phyloP scores from a whole-genome alignment of 768 basidiomycete species.

The Suillus fuscotomentosus region DNA sequence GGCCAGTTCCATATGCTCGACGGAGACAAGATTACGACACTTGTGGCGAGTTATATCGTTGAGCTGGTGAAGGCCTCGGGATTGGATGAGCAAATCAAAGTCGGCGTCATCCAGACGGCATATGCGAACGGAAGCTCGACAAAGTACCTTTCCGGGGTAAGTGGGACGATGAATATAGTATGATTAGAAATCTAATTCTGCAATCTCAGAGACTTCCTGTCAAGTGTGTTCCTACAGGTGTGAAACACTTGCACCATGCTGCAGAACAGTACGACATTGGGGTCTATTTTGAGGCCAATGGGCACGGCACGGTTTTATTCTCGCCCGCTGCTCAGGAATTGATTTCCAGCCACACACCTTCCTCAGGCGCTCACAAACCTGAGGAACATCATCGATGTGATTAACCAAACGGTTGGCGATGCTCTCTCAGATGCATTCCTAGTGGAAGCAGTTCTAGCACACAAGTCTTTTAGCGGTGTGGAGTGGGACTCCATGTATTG shows the following conservation, averaged over 20 bases:
- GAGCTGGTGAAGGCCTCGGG: constrained; percentile 86
- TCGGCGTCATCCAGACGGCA: constrained; percentile 97
- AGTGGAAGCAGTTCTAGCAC: constrained; percentile 88
- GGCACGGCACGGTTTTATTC: constrained; percentile 96
- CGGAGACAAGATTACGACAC: constrained; percentile 95
- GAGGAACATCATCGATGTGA: constrained; percentile 73
- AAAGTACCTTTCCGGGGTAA: constrained; percentile 80
- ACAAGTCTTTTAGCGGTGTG: constrained; percentile 76
- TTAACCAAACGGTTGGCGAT: constrained; percentile 98
- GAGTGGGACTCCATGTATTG: constrained; percentile 94
- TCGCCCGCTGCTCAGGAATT: constrained; percentile 68
- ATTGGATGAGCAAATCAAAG: constrained; percentile 71
- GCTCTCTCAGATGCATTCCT: constrained; percentile 94
- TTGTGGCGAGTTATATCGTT: constrained; percentile 91
- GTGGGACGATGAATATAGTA: constrained; percentile 17
- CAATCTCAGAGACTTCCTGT: constrained; percentile 79
- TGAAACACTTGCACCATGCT: constrained; percentile 97
- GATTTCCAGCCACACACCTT: constrained; percentile 64
- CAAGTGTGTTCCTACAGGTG: constrained; percentile 92
- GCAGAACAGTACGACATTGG: constrained; percentile 92
- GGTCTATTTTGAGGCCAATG: constrained; percentile 99
- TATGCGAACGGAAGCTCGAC: constrained; percentile 98
- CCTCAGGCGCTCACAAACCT: constrained; percentile 79
- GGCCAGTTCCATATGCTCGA: constrained; percentile 89
- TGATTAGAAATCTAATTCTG: constrained; percentile 8